Conservation (phyloP, 441 rosid genomes). For the Aleurites moluccanus region DNA sequence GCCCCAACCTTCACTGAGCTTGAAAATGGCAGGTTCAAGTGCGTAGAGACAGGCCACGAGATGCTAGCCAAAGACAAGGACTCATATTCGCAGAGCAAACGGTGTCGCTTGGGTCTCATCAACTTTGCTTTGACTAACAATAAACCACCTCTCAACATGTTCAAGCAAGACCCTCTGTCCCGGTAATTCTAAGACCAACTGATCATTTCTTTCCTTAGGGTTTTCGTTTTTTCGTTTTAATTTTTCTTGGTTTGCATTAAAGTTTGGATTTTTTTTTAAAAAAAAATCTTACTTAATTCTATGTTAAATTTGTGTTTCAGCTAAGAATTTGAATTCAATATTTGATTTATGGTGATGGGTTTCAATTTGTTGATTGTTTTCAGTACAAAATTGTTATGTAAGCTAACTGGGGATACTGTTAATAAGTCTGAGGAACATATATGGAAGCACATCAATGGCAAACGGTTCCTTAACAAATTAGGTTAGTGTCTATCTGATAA, state of each 20-base stretch:
- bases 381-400: slow-evolving; percentile 81
- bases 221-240: slow-evolving; percentile 3
- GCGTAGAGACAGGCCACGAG: slow-evolving; percentile 94
- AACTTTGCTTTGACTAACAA: slow-evolving; percentile 63
- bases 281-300: not conserved
- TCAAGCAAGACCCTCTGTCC: slow-evolving; percentile 72
- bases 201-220: slow-evolving; percentile 7
- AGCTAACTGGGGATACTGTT: slow-evolving; percentile 80
- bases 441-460: slow-evolving; percentile 93
- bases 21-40: slow-evolving; percentile 74
- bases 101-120: slow-evolving; percentile 89
- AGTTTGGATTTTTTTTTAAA: not conserved
- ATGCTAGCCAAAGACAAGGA: slow-evolving; percentile 67
- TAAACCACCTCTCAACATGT: slow-evolving; percentile 83
- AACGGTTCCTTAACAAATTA: slow-evolving; percentile 78
- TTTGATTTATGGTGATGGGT: no score
- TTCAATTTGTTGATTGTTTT: not conserved
- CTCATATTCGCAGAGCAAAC: slow-evolving; percentile 68
- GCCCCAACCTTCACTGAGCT: slow-evolving; percentile 59
- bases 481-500: slow-evolving; percentile 42
- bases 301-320: not conserved
- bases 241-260: not conserved
- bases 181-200: slow-evolving; percentile 42
- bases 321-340: not conserved
- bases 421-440: slow-evolving; percentile 93